Evolutionary conservation across 495 filamentous ascomycete genomes (phyloP), one percentile per base, ranked within the genome.

Genomic region (Penicillium roqueforti): DNA sequence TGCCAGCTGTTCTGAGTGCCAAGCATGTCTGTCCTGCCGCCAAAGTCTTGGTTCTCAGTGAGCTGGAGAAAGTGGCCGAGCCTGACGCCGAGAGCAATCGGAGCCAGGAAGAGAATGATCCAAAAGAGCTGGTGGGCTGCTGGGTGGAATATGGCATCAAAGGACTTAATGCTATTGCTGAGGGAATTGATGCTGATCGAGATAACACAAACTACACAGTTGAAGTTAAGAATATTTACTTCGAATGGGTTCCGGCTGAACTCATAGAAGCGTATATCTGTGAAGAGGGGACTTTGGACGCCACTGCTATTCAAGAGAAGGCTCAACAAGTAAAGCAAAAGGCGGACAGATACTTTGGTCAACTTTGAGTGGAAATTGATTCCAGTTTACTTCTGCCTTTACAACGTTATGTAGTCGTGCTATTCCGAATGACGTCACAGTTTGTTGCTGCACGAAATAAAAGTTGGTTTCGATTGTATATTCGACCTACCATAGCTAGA

Each of bases 241-340:
- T 88, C 51, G 85, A 89, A 67, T 87, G 84, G 84, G 72, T 86
- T 7, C 75, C 80, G 1, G 60, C 73, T 4, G 45, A 54, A 1
- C 65, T 79, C 23, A 71, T 87, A 0, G 77, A 87, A 61, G 72
- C 59, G 0, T 86, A 83, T 55, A 57, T 85, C 44, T 80, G 78
- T 5, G 84, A 88, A 38, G 60, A 74, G 6, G 79, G 78, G 0
- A 52, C 68, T 6, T 42, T 75, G 49, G 59, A 59, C 6, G 50
- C 41, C 8, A 49, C 41, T 1, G 65, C 57, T 3, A 74, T 82
- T 28, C 54, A 49, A 34, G 51, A 63, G 31, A 61, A 65, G 49
- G 65, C 70, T 5, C 19, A 40, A 2, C 42, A 68, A 37, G 64
- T 75, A 28, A 63, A 61, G 11, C 29, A 64, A 26, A 55, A 65